Evolutionary conservation across 805 yeast species (phyloP).

Genomic region (Torulaspora delbrueckii): DNA sequence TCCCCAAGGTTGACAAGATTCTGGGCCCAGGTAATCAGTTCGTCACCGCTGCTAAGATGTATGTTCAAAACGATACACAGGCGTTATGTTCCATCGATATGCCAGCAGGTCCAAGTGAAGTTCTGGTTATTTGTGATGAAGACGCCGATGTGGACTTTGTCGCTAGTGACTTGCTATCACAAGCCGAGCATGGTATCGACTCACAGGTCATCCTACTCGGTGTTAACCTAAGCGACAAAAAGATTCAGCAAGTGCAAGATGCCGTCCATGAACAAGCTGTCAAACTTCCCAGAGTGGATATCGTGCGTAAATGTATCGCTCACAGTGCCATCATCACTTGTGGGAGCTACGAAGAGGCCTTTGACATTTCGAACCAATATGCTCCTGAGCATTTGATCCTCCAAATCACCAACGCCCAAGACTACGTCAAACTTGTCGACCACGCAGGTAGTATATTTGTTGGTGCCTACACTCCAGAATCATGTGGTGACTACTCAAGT

Average conservation of each 20-base stretch:
- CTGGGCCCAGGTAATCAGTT: constrained; percentile 99
- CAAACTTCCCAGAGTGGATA: constrained; percentile 83
- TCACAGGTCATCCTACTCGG: constrained; percentile 94
- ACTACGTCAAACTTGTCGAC: constrained; percentile 66
- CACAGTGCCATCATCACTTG: constrained; percentile 83
- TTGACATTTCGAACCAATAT: constrained; percentile 79
- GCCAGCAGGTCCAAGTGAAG: constrained; percentile 99
- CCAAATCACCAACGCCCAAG: constrained; percentile 75
- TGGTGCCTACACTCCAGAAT: constrained; percentile 94
- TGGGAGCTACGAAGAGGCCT: constrained; percentile 68
- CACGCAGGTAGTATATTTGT: constrained; percentile 97
- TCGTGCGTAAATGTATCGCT: constrained; percentile 84
- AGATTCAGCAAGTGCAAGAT: constrained; percentile 65
- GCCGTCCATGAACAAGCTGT: constrained; percentile 84
- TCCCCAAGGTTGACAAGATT: constrained; percentile 93
- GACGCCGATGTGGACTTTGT: constrained; percentile 91
- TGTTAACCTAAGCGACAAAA: constrained; percentile 56
- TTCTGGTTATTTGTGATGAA: constrained; percentile 87
- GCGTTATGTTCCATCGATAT: constrained; percentile 95
- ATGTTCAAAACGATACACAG: constrained; percentile 89
- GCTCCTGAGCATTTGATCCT: constrained; percentile 98
- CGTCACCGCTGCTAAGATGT: constrained; percentile 98
- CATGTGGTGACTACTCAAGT: constrained; percentile 96
- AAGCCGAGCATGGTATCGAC: constrained; percentile 98
- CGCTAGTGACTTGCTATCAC: constrained; percentile 92